Conservation (phyloP, 2,329 filamentous ascomycete genomes). For the Furcasterigmium furcatum region DNA sequence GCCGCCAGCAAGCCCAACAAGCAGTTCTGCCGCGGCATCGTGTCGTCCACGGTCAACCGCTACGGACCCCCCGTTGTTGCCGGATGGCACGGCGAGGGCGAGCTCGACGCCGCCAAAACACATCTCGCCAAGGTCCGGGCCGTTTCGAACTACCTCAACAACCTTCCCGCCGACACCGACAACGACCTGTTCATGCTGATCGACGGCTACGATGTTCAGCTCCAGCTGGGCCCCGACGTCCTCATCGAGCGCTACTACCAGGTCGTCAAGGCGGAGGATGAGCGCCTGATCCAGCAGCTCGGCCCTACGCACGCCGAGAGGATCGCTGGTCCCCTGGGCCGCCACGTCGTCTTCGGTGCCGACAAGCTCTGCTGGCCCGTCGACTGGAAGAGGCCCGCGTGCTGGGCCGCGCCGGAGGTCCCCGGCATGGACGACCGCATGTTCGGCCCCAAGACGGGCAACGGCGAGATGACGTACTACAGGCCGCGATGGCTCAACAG, state of each 20-base stretch:
- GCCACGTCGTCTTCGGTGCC: constrained; percentile 39
- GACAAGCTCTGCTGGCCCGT: constrained; percentile 42
- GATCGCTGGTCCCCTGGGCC: constrained; percentile 24
- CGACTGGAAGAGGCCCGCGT: constrained; percentile 29
- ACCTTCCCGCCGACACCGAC: constrained; percentile 26
- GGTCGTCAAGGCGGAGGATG: constrained; percentile 49
- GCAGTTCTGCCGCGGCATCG: constrained; percentile 32
- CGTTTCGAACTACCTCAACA: constrained; percentile 28
- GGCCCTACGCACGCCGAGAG: constrained; percentile 30
- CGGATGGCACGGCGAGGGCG: constrained; percentile 31
- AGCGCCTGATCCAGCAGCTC: constrained; percentile 45
- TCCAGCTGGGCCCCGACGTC: constrained; percentile 62
- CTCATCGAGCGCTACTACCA: constrained; percentile 60
- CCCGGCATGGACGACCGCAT: constrained; percentile 24
- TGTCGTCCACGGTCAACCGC: constrained; percentile 31
- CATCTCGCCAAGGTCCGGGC: constrained; percentile 36
- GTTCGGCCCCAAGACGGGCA: constrained; percentile 32
- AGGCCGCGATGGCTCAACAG: constrained; percentile 41
- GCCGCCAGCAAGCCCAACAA: constrained; percentile 31
- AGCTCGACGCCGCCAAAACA: constrained; percentile 27
- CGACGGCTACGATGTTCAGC: constrained; percentile 62
- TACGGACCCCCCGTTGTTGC: constrained; percentile 33
- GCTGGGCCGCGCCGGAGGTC: constrained; percentile 32
- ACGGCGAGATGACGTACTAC: constrained; percentile 22
- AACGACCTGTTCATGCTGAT: constrained; percentile 62